Base-by-base conservation (phyloP, 192 early-diverging fungal species). In the Phlyctochytrium bullatum region DNA sequence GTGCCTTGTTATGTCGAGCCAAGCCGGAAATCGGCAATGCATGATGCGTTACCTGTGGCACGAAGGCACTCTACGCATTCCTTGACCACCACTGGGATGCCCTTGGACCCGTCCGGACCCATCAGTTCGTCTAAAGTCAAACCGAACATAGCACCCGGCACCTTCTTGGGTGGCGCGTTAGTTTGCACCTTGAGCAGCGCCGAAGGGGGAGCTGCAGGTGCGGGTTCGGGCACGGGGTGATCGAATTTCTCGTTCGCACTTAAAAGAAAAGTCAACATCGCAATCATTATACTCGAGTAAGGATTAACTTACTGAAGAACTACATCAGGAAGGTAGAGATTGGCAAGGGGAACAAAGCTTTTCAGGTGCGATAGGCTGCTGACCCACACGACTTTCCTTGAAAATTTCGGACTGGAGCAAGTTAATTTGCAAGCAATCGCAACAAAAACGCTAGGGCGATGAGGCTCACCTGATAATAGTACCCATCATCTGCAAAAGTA, bases 401-500 rank as follows among this genome's bases (percentile, higher is more conserved):
- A 79, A 79, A 97, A 97, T 78, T 97, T 97, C 52, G 93, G 92
- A 57, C 95, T 91, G 78, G 30, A 25, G 20, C 59, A 57, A 14
- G 27, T 25, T 6, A 57, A 25, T 25, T 6, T 10, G 10, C 25
- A 10, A 28, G 20, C 54, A 25, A 6, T 57, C 24, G 51, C 36
- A 32, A 35, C 64, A 12, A 30, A 50, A 52, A 67, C 62, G 29
- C 58, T 29, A 24, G 52, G 23, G 50, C 35, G 33, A 29, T 53
- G 24, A 66, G 51, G 65, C 14, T 34, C 74, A 92, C 92, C 92
- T 98, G 52, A 92, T 89, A 28, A 98, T 80, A 6, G 85, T 81
- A 51, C 90, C 92, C 85, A 93, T 92, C 0, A 89, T 82, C 61
- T 92, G 90, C 74, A 98, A 86, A 23, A 96, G 75, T 4, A 97